A percentile compares a stretch with the other conserved stretches of the same genome.
Conservation (phyloP, 306 rosid species). For the Pueraria montana region DNA sequence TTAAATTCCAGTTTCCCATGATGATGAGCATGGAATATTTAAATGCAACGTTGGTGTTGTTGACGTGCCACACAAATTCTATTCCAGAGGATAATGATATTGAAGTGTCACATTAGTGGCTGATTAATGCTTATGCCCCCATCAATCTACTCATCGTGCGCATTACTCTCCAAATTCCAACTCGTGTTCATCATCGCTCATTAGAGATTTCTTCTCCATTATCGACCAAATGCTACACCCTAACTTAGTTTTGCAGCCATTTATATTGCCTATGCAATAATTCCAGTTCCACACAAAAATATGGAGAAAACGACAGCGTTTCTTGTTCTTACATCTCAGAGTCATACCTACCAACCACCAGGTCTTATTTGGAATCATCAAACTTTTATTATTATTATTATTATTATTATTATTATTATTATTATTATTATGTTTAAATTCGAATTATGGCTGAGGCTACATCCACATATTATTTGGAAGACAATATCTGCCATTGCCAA, state of each 20-base stretch:
- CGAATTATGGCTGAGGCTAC: no score
- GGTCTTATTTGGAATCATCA: background rate
- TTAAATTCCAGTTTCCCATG: background rate
- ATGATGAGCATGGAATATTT: background rate
- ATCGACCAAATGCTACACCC: slow-evolving; percentile 1
- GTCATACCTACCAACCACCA: background rate
- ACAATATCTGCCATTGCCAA: no score
- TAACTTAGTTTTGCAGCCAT: slow-evolving; percentile 8
- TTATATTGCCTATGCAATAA: slow-evolving; percentile 32
- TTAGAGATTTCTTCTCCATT: slow-evolving; percentile 30
- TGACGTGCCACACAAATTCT: background rate
- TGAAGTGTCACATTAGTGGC: slow-evolving; percentile 34
- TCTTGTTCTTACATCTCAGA: background rate
- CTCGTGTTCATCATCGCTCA: slow-evolving; percentile 22
- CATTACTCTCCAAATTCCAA: slow-evolving; percentile 42
- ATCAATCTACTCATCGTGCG: slow-evolving; percentile 34
- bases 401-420: no score
- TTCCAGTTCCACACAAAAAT: background rate
- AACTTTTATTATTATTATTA: background rate
- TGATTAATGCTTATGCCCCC: slow-evolving; percentile 5
- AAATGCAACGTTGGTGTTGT: slow-evolving; percentile 29
- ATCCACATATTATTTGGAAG: no score
- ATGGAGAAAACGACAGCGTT: slow-evolving; percentile 17
- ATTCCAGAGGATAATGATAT: slow-evolving; percentile 29
- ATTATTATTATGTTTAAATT: no score